These are phyloP conservation scores for Larix kaempferi DNA, from an alignment of 75 land plant species.

Conservation along the genomic window DNA sequence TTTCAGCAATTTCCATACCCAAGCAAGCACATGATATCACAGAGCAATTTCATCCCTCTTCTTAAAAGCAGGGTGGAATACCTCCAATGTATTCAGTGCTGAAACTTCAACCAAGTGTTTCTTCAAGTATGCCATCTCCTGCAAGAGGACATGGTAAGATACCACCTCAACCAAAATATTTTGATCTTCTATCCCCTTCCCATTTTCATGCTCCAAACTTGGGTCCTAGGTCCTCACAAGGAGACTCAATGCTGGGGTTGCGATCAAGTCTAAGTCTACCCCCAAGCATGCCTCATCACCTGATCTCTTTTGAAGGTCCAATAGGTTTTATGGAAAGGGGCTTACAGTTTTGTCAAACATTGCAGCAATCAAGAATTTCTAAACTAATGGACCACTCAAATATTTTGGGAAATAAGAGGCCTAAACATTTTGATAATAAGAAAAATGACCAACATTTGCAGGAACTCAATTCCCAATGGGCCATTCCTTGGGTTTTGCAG, in stretches of 20 bases:
- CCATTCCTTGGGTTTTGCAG: not conserved
- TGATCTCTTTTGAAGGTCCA: slow-evolving; percentile 19
- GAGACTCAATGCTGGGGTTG: slow-evolving; percentile 18
- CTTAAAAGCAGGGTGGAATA: not conserved
- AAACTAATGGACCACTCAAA: slow-evolving; percentile 16
- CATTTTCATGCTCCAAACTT: slow-evolving; percentile 10
- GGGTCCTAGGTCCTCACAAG: slow-evolving; percentile 8
- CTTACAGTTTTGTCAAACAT: slow-evolving; percentile 10
- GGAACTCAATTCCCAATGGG: slow-evolving; percentile 7
- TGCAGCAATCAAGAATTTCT: not conserved
- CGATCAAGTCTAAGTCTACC: slow-evolving; percentile 9
- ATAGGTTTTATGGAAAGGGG: slow-evolving; percentile 16
- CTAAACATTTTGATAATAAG: slow-evolving; percentile 19
- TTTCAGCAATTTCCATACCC: slow-evolving; percentile 10
- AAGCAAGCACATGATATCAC: not conserved
- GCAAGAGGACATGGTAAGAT: slow-evolving; percentile 23
- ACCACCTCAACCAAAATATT: slow-evolving; percentile 15
- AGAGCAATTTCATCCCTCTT: slow-evolving; percentile 8
- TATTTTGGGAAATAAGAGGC: slow-evolving; percentile 13
- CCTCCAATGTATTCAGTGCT: slow-evolving; percentile 8
- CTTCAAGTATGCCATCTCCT: slow-evolving; percentile 16
- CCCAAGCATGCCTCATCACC: slow-evolving; percentile 14
- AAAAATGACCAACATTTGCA: slow-evolving; percentile 7
- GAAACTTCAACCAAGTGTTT: slow-evolving; percentile 12
- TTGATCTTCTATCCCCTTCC: slow-evolving; percentile 8